These are phyloP conservation scores for Candida lessepsii DNA, from an alignment of 805 yeast species.

Conservation along the genomic window DNA sequence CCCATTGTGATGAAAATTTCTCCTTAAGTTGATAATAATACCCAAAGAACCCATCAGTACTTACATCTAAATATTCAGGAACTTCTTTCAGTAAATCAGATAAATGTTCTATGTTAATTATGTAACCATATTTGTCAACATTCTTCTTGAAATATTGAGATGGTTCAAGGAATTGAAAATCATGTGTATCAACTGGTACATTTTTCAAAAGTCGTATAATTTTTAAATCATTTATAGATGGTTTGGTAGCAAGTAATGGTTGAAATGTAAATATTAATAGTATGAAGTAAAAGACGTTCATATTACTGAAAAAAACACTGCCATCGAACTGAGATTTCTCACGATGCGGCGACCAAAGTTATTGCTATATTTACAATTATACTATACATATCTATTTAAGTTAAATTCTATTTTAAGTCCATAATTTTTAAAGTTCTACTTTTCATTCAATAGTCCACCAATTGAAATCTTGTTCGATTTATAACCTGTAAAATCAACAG, in stretches of 20 bases:
- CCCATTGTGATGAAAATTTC: conserved; percentile 1
- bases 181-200: conserved; percentile 9
- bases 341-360: neutral
- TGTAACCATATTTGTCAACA: conserved; percentile 11
- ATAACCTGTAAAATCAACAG: conserved; percentile 15
- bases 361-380: conserved; percentile 6
- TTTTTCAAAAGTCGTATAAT: conserved; percentile 8
- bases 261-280: neutral
- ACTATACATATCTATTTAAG: neutral
- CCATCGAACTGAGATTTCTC: neutral
- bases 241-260: neutral
- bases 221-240: conserved; percentile 5
- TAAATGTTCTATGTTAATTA: conserved; percentile 1
- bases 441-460: conserved; percentile 38
- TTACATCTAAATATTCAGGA: neutral
- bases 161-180: neutral
- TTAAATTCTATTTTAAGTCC: neutral
- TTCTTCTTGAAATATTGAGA: conserved; percentile 9
- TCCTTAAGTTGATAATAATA: neutral
- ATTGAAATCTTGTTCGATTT: conserved; percentile 26
- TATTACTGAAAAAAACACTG: neutral
- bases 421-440: conserved; percentile 1
- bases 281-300: neutral
- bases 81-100: neutral
- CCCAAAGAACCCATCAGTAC: neutral